Conservation (phyloP, 495 filamentous ascomycete species). For the Cudoniella acicularis region DNA sequence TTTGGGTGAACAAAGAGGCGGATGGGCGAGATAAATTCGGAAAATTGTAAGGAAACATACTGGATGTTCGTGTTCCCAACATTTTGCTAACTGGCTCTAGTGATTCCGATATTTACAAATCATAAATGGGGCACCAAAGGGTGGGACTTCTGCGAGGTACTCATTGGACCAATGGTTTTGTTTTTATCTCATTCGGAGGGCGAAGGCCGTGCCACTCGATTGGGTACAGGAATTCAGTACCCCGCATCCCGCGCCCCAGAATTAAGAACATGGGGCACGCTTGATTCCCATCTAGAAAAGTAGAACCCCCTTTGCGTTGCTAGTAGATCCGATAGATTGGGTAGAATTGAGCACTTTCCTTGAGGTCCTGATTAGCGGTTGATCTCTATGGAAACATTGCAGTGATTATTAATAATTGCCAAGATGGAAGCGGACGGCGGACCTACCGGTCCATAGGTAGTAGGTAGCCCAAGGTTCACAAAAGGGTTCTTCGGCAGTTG, state of each 20-base stretch:
- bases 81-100: too few relatives aligned
- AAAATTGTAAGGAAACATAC: constrained; percentile 40
- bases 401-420: too few relatives aligned
- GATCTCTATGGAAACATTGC: too few relatives aligned
- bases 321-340: too few relatives aligned
- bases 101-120: constrained; percentile 34
- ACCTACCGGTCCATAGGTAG: too few relatives aligned
- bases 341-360: too few relatives aligned
- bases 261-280: not conserved
- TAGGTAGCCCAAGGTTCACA: too few relatives aligned
- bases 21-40: constrained; percentile 47
- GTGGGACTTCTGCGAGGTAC: too few relatives aligned
- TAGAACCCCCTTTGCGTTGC: too few relatives aligned
- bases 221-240: not conserved
- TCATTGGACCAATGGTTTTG: not conserved
- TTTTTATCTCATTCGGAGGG: not conserved
- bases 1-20: constrained; percentile 58
- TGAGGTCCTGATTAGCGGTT: too few relatives aligned
- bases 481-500: not conserved
- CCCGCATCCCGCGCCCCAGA: not conserved
- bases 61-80: too few relatives aligned
- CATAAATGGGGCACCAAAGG: constrained; percentile 8
- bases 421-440: too few relatives aligned
- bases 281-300: not conserved
- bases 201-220: not conserved